Conservation (phyloP, 2,329 filamentous ascomycete genomes). For the Zymoseptoria brevis region DNA sequence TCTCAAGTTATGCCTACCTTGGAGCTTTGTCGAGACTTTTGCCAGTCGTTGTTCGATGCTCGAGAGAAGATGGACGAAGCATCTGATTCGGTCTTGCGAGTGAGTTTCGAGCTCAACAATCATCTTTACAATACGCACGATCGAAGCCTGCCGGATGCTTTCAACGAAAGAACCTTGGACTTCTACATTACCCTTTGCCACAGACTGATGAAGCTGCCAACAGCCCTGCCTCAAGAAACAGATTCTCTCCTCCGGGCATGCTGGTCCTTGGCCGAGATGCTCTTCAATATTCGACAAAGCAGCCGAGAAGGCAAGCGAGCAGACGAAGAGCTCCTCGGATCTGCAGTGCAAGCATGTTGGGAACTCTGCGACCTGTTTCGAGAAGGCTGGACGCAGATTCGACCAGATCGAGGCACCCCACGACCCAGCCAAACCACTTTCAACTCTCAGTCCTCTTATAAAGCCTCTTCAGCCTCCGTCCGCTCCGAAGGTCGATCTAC, state of each 20-base stretch:
- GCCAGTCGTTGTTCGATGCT: constrained; percentile 82
- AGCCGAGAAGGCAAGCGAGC: constrained; percentile 62
- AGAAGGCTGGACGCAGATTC: constrained; percentile 82
- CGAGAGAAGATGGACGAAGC: constrained; percentile 68
- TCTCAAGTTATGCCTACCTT: constrained; percentile 66
- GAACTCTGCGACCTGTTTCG: constrained; percentile 89
- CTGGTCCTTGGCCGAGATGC: constrained; percentile 85
- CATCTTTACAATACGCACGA: constrained; percentile 92
- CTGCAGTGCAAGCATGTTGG: constrained; percentile 89
- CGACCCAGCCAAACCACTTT: constrained; percentile 72
- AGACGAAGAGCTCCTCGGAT: constrained; percentile 78
- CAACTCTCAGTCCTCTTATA: constrained; percentile 32
- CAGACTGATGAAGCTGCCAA: constrained; percentile 89
- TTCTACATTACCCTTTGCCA: constrained; percentile 94
- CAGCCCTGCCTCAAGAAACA: constrained; percentile 68
- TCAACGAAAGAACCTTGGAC: constrained; percentile 81
- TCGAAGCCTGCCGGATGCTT: constrained; percentile 71
- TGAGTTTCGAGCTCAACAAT: constrained; percentile 93
- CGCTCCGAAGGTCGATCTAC: constrained; percentile 30
- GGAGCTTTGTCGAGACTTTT: constrained; percentile 85
- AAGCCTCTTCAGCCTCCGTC: constrained; percentile 13
- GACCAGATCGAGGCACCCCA: constrained; percentile 78
- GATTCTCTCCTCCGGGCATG: constrained; percentile 78
- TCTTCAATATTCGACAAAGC: constrained; percentile 82
- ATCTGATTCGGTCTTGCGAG: constrained; percentile 77